Conservation (phyloP, 2,329 filamentous ascomycete species). For the Botryotinia globosa region DNA sequence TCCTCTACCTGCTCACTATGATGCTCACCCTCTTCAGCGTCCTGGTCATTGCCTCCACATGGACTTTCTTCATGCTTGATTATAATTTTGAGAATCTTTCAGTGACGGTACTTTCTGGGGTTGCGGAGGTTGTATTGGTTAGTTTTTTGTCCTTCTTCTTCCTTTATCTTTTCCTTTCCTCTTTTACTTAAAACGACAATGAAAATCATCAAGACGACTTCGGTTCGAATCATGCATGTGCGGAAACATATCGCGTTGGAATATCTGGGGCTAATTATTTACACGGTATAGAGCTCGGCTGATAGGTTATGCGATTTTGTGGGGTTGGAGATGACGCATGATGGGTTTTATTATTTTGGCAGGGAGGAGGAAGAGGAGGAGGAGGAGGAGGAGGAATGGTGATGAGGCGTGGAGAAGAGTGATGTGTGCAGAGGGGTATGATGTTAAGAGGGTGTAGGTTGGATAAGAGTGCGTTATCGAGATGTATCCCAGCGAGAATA, state of each 20-base stretch:
- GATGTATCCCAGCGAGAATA: background rate
- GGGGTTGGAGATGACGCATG: background rate
- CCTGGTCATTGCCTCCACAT: background rate
- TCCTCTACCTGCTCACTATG: background rate
- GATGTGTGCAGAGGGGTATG: too few relatives aligned
- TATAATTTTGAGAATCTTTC: background rate
- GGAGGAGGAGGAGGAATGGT: background rate
- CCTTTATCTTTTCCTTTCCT: background rate
- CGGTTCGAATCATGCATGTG: background rate
- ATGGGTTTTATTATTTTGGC: background rate
- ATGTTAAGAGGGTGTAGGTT: background rate
- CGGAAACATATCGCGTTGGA: background rate
- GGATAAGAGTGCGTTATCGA: background rate
- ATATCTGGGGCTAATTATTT: background rate
- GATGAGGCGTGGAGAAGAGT: too few relatives aligned
- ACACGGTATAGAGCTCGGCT: background rate
- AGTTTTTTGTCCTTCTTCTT: background rate
- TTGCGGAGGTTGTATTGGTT: background rate
- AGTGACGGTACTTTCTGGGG: background rate
- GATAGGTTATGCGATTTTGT: background rate
- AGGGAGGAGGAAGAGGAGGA: background rate
- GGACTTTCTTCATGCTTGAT: background rate
- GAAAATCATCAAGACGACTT: accelerated
- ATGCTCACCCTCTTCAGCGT: background rate
- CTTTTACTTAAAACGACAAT: accelerated